phyloP scores from a whole-genome alignment of 352 stramenopile genomes.

The Hyaloperonospora arabidopsidis region DNA sequence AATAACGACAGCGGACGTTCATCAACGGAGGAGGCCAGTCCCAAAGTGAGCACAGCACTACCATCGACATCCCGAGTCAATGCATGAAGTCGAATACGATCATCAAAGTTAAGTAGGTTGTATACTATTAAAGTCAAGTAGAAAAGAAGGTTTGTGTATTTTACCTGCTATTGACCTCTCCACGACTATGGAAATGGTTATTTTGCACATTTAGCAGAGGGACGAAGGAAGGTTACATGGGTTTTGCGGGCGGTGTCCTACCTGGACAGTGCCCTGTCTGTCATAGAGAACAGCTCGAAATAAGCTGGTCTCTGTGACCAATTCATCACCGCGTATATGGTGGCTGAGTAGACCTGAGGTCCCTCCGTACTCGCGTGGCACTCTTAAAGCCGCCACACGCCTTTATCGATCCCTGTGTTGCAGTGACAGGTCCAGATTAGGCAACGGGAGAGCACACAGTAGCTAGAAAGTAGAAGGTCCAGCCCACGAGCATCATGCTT shows the following conservation, averaged over 20 bases:
- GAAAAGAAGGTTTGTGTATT: neutral
- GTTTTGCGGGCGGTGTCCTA: neutral
- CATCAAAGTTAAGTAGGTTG: constrained; percentile 2
- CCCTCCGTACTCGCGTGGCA: neutral
- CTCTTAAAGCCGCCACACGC: neutral
- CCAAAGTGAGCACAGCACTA: constrained; percentile 12
- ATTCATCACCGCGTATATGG: neutral
- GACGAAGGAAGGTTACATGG: neutral
- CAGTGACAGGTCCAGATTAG: neutral
- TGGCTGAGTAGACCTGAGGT: neutral
- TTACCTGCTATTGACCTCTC: neutral
- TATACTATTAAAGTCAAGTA: neutral
- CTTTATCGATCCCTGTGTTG: neutral
- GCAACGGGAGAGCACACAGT: neutral
- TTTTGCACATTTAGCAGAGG: too few relatives aligned
- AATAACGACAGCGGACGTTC: constrained; percentile 37
- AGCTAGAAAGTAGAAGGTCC: neutral
- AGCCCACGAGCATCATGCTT: neutral
- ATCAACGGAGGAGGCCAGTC: constrained; percentile 23
- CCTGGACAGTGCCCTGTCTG: neutral
- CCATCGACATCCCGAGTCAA: constrained; percentile 2
- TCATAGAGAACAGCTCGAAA: too few relatives aligned
- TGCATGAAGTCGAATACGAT: constrained; percentile 4
- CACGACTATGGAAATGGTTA: neutral
- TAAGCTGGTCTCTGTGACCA: too few relatives aligned